Evolutionary conservation across 2,329 filamentous ascomycete species (phyloP).

Genomic region (Exophiala alcalophila): DNA sequence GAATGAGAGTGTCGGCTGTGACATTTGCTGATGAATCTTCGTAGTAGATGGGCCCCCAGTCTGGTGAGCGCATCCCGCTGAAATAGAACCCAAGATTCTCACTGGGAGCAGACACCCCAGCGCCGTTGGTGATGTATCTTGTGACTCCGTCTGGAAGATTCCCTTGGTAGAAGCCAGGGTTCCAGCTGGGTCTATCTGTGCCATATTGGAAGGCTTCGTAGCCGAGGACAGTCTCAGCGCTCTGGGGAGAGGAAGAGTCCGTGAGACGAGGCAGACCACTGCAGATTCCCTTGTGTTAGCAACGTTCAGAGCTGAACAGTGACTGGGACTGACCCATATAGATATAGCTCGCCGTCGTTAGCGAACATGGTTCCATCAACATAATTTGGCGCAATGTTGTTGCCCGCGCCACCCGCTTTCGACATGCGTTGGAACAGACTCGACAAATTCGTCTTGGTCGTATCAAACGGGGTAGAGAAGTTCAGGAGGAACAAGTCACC

Average conservation of each 20-base stretch:
- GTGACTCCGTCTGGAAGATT: slow-evolving; percentile 51
- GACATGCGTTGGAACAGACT: slow-evolving; percentile 49
- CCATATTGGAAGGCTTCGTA: slow-evolving; percentile 58
- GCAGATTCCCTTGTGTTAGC: slow-evolving; percentile 7
- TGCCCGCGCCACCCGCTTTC: slow-evolving; percentile 47
- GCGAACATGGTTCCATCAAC: slow-evolving; percentile 63
- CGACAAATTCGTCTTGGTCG: slow-evolving; percentile 53
- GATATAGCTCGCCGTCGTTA: slow-evolving; percentile 62
- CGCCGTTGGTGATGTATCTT: slow-evolving; percentile 64
- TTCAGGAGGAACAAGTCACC: slow-evolving; percentile 59
- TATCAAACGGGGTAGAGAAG: slow-evolving; percentile 56
- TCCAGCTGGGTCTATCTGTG: slow-evolving; percentile 43
- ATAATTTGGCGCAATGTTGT: slow-evolving; percentile 49
- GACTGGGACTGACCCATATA: slow-evolving; percentile 50
- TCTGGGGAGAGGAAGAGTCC: slow-evolving; percentile 32
- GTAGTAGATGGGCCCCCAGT: slow-evolving; percentile 45
- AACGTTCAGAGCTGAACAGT: background rate
- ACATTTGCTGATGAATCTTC: slow-evolving; percentile 51
- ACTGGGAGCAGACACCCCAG: slow-evolving; percentile 61
- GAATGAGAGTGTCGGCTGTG: slow-evolving; percentile 57
- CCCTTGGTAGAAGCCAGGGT: slow-evolving; percentile 43
- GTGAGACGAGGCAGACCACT: slow-evolving; percentile 51
- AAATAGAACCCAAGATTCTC: slow-evolving; percentile 73
- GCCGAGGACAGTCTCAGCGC: slow-evolving; percentile 42
- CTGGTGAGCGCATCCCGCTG: slow-evolving; percentile 56